Conservation (phyloP, 2,329 filamentous ascomycete species). For the Epichloe coenophiala region DNA sequence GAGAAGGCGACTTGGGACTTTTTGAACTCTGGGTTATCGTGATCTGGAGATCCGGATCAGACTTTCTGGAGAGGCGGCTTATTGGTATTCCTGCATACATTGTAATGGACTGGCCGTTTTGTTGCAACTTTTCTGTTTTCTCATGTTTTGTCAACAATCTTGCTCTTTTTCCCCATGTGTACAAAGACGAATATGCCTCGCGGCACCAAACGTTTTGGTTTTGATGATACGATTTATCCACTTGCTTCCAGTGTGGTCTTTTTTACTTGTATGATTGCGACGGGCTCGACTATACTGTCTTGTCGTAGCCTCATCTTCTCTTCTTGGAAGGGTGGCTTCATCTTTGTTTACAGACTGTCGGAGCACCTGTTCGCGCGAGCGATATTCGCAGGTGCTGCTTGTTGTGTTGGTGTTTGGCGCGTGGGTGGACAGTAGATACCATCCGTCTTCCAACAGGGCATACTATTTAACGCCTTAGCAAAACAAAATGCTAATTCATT, state of each 20-base stretch:
- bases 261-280: conserved; percentile 7
- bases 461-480: background rate
- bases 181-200: conserved; percentile 25
- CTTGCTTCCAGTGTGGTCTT: conserved; percentile 4
- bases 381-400: background rate
- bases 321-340: background rate
- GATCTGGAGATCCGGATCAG: background rate
- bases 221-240: conserved; percentile 6
- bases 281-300: conserved; percentile 6
- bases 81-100: conserved; percentile 1
- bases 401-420: conserved; percentile 1
- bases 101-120: conserved; percentile 6
- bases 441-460: background rate
- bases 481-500: conserved; percentile 3
- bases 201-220: conserved; percentile 20
- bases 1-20: background rate
- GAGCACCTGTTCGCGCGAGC: conserved; percentile 3
- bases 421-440: conserved; percentile 1
- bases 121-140: conserved; percentile 7
- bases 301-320: background rate
- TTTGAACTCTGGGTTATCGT: background rate
- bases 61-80: background rate
- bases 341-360: conserved; percentile 1
- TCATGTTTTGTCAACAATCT: conserved; percentile 3
- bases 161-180: conserved; percentile 9